Conservation (phyloP, 1,284 basidiomycete species). For the Ceratobasidium sp. region DNA sequence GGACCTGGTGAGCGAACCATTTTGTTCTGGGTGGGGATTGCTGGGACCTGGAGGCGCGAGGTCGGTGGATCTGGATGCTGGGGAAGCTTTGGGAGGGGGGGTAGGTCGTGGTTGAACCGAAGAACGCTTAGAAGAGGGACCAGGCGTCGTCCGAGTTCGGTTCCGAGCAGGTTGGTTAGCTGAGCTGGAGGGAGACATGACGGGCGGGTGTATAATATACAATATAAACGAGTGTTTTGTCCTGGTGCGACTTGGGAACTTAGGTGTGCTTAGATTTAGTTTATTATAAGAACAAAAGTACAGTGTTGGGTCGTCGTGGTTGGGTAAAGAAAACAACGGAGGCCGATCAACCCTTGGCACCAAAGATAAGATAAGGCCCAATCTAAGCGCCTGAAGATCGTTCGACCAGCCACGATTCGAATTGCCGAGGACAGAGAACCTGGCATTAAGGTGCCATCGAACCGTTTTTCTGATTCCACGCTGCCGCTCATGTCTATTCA, state of each 20-base stretch:
- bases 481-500: no score
- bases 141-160: not conserved
- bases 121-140: not conserved
- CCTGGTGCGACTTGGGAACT: no score
- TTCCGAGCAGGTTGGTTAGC: not conserved
- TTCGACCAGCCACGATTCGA: no score
- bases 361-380: not conserved
- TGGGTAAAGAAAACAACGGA: not conserved
- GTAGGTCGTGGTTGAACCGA: not conserved
- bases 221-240: no score
- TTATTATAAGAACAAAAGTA: no score
- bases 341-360: not conserved
- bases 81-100: not conserved
- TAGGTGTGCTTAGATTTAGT: no score
- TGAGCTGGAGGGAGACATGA: not conserved
- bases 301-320: not conserved
- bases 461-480: no score
- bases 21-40: not conserved
- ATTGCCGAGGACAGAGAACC: no score
- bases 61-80: not conserved
- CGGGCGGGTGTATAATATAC: no score
- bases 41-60: not conserved
- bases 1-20: not conserved
- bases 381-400: conserved; percentile 1
- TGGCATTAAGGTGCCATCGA: no score